Percentiles rank a stretch among this genome's conserved stretches.
These are phyloP conservation scores for Globisporangium irregulare DNA, from an alignment of 352 stramenopile genomes.

Conservation along the genomic window DNA sequence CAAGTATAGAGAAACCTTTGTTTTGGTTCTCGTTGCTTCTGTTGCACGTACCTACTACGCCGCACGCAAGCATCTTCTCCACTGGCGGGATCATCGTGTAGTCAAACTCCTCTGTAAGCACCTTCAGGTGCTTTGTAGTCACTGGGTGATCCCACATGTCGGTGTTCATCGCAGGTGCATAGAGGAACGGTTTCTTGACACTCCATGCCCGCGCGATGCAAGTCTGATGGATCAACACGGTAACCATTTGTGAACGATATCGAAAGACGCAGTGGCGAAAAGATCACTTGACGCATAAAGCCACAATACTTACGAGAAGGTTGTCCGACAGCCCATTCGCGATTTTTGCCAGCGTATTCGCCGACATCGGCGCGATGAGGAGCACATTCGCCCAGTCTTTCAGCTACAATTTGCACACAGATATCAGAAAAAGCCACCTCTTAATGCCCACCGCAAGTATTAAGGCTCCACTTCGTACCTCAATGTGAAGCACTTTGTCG, in stretches of 20 bases:
- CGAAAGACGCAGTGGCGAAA: background rate
- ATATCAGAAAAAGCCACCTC: background rate
- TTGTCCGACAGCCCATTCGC: constrained; percentile 94
- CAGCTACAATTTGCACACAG: constrained; percentile 37
- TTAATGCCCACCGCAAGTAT: background rate
- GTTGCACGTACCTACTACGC: constrained; percentile 76
- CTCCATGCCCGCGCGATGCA: constrained; percentile 93
- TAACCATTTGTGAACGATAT: background rate
- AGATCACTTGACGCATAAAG: background rate
- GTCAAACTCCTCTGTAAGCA: constrained; percentile 55
- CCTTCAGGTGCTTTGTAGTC: constrained; percentile 74
- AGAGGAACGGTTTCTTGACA: constrained; percentile 90
- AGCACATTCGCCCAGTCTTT: constrained; percentile 95
- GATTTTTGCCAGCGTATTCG: constrained; percentile 91
- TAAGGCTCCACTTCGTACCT: constrained; percentile 34
- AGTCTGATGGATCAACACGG: constrained; percentile 43
- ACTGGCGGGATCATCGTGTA: constrained; percentile 87
- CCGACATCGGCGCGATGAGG: constrained; percentile 86
- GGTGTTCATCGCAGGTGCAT: constrained; percentile 97
- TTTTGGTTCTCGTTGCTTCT: background rate
- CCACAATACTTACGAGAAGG: constrained; percentile 64
- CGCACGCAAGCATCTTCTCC: constrained; percentile 93
- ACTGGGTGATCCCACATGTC: constrained; percentile 97
- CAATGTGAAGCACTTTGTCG: constrained; percentile 86
- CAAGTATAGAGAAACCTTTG: background rate